Evolutionary conservation across 441 rosid genomes (phyloP), one percentile per base, ranked within the genome.

Genomic region (Gossypium gossypioides): DNA sequence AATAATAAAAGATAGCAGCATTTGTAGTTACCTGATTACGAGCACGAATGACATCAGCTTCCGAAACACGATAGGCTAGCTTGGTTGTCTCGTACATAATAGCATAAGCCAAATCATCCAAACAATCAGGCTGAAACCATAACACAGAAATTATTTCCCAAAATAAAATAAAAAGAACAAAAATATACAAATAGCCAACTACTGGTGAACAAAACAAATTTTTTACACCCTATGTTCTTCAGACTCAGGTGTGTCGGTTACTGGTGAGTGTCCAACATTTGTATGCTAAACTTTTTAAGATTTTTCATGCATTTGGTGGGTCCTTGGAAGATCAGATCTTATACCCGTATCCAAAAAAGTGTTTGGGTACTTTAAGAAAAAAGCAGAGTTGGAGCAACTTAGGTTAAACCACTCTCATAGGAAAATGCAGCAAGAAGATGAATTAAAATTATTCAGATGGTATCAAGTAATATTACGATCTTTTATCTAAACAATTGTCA

Each of bases 51-150:
- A 96, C 98, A 85, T 91, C 99, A 80, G 81, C 91, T 44, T 96
- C 99, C 55, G 97, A 90, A 80, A 93, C 99, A 63, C 92, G 91
- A 80, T 87, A 90, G 59, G 87, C 86, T 75, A 96, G 75, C 86
- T 96, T 93, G 68, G 97, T 73, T 25, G 83, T 83, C 84, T 88
- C 96, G 18, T 88, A 29, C 99, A 93, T 96, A 44, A 96, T 96
- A 61, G 96, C 96, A 84, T 89, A 91, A 54, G 94, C 90, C 79
- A 96, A 85, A 84, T 96, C 99, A 84, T 90, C 96, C 78, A 93
- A 83, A 80, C 90, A 80, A 79, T 93, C 97, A 4, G 94, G 81
- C 99, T 96, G 91, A 56, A 82, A 85, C 54, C 12, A 55, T n/a
- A 75, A 75, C 4, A 64, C 24, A 70, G 58, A 27, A 77, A 3